Base-by-base conservation (phyloP, 2,329 filamentous ascomycete genomes). In the Sporothrix schenckii region DNA sequence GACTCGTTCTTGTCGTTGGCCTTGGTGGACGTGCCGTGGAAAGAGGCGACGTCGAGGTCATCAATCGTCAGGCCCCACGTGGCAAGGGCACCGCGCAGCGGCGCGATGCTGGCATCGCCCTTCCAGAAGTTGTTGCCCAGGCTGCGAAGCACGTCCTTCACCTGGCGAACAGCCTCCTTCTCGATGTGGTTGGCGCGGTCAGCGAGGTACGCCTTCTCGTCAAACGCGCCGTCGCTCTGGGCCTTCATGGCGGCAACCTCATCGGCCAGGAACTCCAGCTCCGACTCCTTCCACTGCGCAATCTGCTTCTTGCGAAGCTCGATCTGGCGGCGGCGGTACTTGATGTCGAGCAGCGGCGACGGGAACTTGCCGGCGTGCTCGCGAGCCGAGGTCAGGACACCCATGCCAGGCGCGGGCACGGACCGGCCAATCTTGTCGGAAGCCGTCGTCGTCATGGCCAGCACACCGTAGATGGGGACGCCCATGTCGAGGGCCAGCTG, bases 1-100 rank as follows among this genome's bases (percentile, higher is more conserved):
- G 95, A 98, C 81, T 99, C 95, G 82, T 99, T 99, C 90, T 98
- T 98, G 85, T 99, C 95, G 81, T 99, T 99, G 76, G 95, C 95
- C 79, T 97, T 93, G 74, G 95, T 99, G 0, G 95, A 98, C 53
- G 95, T 99, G 77, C 95, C 95, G 84, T 99, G 95, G 92, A 98
- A 98, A 16, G 95, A 98, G 19, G 95, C 94, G 73, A 99, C 93
- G 76, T 87, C 91, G 49, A 99, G 89, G 77, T 99, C 95, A 78
- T 99, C 95, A 74, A 99, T 92, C 14, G 95, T 98, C 70, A 99
- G 90, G 79, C 94, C 95, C 95, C 95, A 99, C 13, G 94, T 98
- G 66, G 95, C 96, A 74, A 99, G 88, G 71, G 95, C 93, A 82
- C 95, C 95, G 80, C 95, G 94, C 56, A 99, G 89, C 78, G 96